Percentiles rank a stretch among this genome's conserved stretches.
phyloP scores from a whole-genome alignment of 1,139 yeast genomes.

The Sporopachydermia cereana region DNA sequence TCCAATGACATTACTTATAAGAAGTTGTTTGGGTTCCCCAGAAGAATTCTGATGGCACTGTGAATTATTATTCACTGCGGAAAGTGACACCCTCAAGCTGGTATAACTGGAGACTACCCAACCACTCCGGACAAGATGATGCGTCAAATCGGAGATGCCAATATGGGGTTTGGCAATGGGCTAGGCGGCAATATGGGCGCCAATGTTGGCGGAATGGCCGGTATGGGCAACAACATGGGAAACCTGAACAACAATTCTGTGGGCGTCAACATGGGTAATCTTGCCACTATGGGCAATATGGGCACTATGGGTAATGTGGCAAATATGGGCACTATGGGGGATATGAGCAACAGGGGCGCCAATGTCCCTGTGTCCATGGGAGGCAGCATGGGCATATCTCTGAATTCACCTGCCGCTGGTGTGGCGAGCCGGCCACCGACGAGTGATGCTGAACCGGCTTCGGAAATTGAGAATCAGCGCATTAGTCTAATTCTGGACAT shows the following conservation, averaged over 20 bases:
- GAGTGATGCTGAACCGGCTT: neutral
- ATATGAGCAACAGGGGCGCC: neutral
- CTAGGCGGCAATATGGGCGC: neutral
- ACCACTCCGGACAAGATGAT: no score
- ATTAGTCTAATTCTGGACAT: slow-evolving; percentile 3
- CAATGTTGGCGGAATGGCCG: neutral
- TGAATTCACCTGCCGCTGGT: no score
- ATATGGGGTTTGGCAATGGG: neutral
- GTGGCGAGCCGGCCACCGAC: no score
- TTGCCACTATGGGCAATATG: neutral
- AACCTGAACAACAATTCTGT: neutral
- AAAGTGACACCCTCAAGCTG: no score
- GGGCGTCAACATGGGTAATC: neutral
- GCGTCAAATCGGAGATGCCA: no score
- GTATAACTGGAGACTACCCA: no score
- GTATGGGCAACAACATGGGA: slow-evolving; percentile 1
- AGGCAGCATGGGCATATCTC: neutral
- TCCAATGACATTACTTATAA: no score
- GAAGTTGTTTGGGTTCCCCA: no score
- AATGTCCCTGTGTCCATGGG: neutral
- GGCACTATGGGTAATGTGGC: neutral
- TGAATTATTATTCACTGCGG: no score
- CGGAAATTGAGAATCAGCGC: neutral
- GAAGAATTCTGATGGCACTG: no score
- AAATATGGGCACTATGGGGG: neutral